Conservation (phyloP, 192 early-diverging fungal species). For the Glomus cerebriforme region DNA sequence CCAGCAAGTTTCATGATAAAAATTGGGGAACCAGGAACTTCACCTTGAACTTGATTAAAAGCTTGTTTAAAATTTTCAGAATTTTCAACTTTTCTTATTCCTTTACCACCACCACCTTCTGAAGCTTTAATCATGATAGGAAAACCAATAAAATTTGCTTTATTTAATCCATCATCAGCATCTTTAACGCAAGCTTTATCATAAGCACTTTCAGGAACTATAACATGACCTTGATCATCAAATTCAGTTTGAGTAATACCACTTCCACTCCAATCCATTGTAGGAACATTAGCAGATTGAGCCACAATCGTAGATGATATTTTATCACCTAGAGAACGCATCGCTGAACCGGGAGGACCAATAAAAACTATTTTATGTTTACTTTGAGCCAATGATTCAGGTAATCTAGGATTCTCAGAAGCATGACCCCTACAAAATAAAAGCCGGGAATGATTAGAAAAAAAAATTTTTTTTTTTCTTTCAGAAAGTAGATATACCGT, state of each 20-base stretch:
- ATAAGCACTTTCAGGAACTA: conserved; percentile 82
- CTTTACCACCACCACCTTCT: conserved; percentile 98
- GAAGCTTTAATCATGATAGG: conserved; percentile 99
- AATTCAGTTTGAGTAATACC: conserved; percentile 74
- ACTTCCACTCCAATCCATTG: conserved; percentile 92
- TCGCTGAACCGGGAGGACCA: conserved; percentile 93
- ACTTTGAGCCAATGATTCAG: conserved; percentile 84
- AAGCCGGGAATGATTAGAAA: too few species aligned
- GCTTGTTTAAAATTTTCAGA: conserved; percentile 69
- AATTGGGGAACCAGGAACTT: conserved; percentile 96
- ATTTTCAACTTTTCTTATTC: conserved; percentile 91
- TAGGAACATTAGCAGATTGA: conserved; percentile 94
- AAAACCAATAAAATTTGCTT: conserved; percentile 90
- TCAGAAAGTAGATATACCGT: neutral
- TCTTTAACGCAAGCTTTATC: conserved; percentile 80
- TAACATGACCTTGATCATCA: conserved; percentile 73
- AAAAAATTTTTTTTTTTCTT: neutral
- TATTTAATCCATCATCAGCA: conserved; percentile 81
- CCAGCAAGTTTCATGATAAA: conserved; percentile 99
- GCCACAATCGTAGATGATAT: conserved; percentile 99
- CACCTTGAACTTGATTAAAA: conserved; percentile 88
- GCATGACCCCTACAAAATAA: conserved; percentile 80
- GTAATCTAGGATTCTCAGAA: conserved; percentile 95
- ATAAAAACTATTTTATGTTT: conserved; percentile 90
- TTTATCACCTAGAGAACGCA: conserved; percentile 99